These are phyloP conservation scores for Hypomontagnella monticulosa DNA, from an alignment of 495 filamentous ascomycete species.

Conservation along the genomic window DNA sequence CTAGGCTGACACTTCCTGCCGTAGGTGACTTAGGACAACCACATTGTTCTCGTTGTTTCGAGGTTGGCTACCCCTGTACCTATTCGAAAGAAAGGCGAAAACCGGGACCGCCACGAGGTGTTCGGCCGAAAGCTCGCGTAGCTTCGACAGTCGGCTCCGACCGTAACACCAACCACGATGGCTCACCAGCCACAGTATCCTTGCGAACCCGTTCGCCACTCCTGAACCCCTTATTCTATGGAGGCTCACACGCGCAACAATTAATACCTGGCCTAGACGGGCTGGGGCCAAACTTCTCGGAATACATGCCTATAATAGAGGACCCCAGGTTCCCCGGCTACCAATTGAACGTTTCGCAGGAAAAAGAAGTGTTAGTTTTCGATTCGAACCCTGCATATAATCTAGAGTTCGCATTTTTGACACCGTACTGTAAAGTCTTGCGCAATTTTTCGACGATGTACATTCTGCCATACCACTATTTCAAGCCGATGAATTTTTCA, in stretches of 20 bases:
- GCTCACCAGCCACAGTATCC: background rate
- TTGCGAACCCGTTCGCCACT: background rate
- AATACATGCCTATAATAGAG: background rate
- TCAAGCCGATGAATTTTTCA: constrained; percentile 41
- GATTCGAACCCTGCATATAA: background rate
- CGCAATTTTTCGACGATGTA: constrained; percentile 40
- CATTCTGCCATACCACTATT: constrained; percentile 47
- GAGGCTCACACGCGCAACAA: background rate
- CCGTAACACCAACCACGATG: background rate
- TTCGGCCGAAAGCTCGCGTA: constrained; percentile 11
- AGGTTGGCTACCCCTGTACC: constrained; percentile 32
- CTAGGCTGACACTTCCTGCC: background rate
- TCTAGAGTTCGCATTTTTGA: background rate
- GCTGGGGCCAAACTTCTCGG: constrained; percentile 1
- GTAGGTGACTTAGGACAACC: constrained; percentile 35
- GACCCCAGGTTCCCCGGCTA: constrained; percentile 30
- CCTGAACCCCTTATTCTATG: background rate
- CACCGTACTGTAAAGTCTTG: constrained; percentile 6
- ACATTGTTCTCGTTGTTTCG: constrained; percentile 36
- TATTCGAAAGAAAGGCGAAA: constrained; percentile 41
- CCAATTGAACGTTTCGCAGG: constrained; percentile 18
- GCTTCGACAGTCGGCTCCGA: background rate
- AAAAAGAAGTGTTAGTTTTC: constrained; percentile 31
- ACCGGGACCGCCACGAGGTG: constrained; percentile 39
- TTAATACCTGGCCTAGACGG: background rate